Evolutionary conservation across 176 grass and related monocot genomes (phyloP).

Genomic region (Hyparrhenia diplandra): DNA sequence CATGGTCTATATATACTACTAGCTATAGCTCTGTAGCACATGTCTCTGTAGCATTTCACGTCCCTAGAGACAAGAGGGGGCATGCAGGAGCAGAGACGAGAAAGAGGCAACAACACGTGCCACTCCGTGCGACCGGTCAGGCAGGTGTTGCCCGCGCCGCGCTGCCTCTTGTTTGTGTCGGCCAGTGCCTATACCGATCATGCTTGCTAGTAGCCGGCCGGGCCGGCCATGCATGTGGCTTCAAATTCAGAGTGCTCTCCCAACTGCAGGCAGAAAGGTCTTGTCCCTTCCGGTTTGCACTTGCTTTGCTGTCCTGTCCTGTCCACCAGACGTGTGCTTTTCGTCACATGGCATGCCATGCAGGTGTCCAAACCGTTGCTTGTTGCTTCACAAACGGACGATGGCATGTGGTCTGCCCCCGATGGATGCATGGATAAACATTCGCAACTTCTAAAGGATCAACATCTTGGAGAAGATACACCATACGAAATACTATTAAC

Average conservation of each 20-base stretch:
- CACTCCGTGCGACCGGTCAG: no score
- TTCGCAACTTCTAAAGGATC: no score
- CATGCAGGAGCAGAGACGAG: neutral
- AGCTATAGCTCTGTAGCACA: no score
- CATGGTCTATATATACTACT: no score
- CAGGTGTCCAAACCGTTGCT: neutral
- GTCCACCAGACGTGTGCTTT: neutral
- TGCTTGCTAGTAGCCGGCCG: no score
- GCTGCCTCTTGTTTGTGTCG: no score
- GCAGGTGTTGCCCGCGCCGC: no score
- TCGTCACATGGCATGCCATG: neutral
- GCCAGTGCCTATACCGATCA: no score
- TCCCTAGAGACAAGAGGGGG: no score
- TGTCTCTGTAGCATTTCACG: no score
- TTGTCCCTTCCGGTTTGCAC: neutral
- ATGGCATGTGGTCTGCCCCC: neutral
- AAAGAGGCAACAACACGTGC: neutral
- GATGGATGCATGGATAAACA: neutral
- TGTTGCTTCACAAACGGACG: neutral
- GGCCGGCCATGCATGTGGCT: neutral
- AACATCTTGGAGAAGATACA: no score
- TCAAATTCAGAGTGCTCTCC: neutral
- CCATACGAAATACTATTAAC: neutral
- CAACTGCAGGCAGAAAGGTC: constrained; percentile 21
- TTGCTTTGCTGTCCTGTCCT: neutral